Percentiles rank a stretch among this genome's conserved stretches.
phyloP scores from a whole-genome alignment of 768 basidiomycete species.

The Fomitopsis serialis region DNA sequence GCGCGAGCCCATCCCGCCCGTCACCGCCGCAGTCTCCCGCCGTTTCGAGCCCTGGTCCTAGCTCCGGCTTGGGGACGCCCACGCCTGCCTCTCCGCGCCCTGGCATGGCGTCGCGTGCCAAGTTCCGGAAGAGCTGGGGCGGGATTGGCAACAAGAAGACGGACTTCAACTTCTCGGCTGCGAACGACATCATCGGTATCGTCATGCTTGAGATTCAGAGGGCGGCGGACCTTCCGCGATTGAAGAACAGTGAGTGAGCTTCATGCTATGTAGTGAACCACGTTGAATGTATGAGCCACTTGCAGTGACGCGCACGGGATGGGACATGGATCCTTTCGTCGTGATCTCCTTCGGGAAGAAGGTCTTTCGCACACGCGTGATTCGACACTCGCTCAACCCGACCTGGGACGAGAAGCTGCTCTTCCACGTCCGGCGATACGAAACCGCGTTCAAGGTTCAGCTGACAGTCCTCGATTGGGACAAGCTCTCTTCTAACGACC shows the following conservation, averaged over 20 bases:
- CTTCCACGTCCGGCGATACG: conserved; percentile 90
- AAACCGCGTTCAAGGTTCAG: conserved; percentile 71
- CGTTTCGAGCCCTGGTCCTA: conserved; percentile 5
- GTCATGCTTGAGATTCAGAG: conserved; percentile 90
- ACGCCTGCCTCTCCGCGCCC: conserved; percentile 12
- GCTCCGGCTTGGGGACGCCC: conserved; percentile 18
- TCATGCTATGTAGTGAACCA: background rate
- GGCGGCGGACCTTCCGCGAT: conserved; percentile 78
- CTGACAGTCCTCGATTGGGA: conserved; percentile 95
- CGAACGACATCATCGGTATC: conserved; percentile 86
- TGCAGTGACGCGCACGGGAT: conserved; percentile 78
- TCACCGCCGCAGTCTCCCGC: conserved; percentile 14
- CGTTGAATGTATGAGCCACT: background rate
- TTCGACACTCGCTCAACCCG: conserved; percentile 82
- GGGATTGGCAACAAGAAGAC: conserved; percentile 23
- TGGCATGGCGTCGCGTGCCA: conserved; percentile 24
- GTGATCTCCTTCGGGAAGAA: conserved; percentile 97
- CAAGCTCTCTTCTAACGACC: conserved; percentile 84
- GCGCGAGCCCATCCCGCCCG: background rate
- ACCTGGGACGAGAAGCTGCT: conserved; percentile 93
- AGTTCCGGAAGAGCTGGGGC: conserved; percentile 36
- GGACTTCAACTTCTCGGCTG: conserved; percentile 58
- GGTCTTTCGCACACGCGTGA: conserved; percentile 88
- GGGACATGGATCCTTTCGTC: conserved; percentile 97
- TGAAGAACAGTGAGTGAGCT: conserved; percentile 73